Conservation (phyloP, 2,329 filamentous ascomycete genomes). For the Xylariaceae sp. region DNA sequence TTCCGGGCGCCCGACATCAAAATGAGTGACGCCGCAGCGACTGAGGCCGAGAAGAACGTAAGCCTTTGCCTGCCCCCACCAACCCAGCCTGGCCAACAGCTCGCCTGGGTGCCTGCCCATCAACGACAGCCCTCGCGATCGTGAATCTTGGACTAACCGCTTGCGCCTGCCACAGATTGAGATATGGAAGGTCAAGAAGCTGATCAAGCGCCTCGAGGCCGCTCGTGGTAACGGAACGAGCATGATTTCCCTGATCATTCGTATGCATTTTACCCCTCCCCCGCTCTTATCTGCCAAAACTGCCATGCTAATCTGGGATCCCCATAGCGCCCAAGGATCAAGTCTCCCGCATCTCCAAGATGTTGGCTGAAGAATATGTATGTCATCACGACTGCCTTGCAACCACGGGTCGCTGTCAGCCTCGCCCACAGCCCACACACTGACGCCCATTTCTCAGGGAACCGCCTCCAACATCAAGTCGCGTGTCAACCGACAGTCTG, state of each 20-base stretch:
- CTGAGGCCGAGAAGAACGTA: slow-evolving; percentile 96
- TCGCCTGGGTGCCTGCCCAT: no score
- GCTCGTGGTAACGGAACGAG: slow-evolving; percentile 97
- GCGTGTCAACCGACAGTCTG: slow-evolving; percentile 96
- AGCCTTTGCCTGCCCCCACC: slow-evolving; percentile 25
- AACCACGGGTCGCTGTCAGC: background rate
- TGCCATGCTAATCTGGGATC: slow-evolving; percentile 11
- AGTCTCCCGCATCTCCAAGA: slow-evolving; percentile 92
- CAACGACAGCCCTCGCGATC: background rate
- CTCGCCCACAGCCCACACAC: slow-evolving; percentile 10
- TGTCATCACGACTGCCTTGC: slow-evolving; percentile 30
- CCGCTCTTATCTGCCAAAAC: slow-evolving; percentile 18
- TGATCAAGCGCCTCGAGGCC: slow-evolving; percentile 97
- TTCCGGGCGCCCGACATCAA: slow-evolving; percentile 43
- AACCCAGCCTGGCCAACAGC: background rate
- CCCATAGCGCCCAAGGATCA: slow-evolving; percentile 89
- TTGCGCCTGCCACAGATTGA: slow-evolving; percentile 52
- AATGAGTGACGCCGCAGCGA: slow-evolving; percentile 84
- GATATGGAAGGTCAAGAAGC: slow-evolving; percentile 98
- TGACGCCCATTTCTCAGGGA: slow-evolving; percentile 56
- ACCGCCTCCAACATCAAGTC: slow-evolving; percentile 99
- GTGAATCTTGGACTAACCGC: slow-evolving; percentile 21
- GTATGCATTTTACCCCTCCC: slow-evolving; percentile 51
- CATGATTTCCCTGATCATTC: slow-evolving; percentile 99
- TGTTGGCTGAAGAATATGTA: slow-evolving; percentile 99